phyloP scores from a whole-genome alignment of 2,329 filamentous ascomycete species.

The Arthrobotrys musiformis region DNA sequence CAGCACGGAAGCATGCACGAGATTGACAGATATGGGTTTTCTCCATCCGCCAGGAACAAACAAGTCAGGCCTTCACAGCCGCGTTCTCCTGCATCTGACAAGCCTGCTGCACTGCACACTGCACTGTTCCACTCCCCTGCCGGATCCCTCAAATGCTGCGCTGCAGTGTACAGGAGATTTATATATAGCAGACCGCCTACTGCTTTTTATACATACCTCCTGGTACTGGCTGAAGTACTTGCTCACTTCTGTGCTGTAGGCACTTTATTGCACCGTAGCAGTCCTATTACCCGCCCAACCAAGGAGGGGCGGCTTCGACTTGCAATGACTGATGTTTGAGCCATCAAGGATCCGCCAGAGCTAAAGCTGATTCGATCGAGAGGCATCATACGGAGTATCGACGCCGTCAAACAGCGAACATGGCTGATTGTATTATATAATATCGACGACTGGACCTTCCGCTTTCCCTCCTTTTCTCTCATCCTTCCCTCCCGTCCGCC shows the following conservation, averaged over 20 bases:
- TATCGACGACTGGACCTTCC: not conserved
- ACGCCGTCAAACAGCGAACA: not conserved
- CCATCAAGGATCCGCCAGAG: not conserved
- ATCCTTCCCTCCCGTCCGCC: not conserved
- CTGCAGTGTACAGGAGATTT: no score
- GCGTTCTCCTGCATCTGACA: not conserved
- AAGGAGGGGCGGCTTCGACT: not conserved
- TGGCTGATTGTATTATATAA: not conserved
- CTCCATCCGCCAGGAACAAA: not conserved
- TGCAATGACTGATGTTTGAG: not conserved
- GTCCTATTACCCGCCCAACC: not conserved
- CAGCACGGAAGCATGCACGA: no score
- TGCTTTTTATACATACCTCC: no score
- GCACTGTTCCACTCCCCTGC: not conserved
- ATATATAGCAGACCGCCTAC: not conserved
- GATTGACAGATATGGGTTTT: not conserved
- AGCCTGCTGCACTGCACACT: not conserved
- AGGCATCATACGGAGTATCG: no score
- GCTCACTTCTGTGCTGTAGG: no score
- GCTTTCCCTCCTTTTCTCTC: not conserved
- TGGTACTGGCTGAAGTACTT: no score
- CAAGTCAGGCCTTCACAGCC: constrained; percentile 1
- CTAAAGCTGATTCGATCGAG: not conserved
- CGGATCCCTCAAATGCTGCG: not conserved
- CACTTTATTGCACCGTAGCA: no score